These are phyloP conservation scores for Chaetomium cochliodes DNA, from an alignment of 495 filamentous ascomycete species.

Conservation along the genomic window DNA sequence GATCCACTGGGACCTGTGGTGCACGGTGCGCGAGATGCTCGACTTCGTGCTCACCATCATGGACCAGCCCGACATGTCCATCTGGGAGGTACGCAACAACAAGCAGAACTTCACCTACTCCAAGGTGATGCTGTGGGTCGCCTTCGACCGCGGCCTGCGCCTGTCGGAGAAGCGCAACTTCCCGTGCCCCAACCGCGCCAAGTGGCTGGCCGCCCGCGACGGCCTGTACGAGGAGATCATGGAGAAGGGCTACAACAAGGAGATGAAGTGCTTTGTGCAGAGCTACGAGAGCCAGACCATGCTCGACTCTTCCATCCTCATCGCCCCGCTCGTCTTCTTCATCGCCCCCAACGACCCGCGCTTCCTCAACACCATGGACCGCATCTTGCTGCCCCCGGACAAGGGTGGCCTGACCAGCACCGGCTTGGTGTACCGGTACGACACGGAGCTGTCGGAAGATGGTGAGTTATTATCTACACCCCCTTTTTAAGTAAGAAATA, in stretches of 20 bases:
- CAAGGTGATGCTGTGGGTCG: conserved; percentile 76
- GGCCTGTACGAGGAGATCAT: conserved; percentile 70
- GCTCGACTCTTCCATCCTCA: conserved; percentile 67
- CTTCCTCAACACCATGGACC: conserved; percentile 66
- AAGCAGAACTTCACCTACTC: conserved; percentile 73
- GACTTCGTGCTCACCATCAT: conserved; percentile 56
- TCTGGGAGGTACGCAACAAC: conserved; percentile 72
- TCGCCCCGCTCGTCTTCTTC: conserved; percentile 74
- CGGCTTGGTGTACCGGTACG: conserved; percentile 69
- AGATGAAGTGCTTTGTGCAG: conserved; percentile 65
- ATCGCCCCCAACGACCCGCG: conserved; percentile 70
- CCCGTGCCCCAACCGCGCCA: conserved; percentile 62
- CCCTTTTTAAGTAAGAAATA: no score
- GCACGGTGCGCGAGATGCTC: conserved; percentile 33
- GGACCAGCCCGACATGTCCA: conserved; percentile 67
- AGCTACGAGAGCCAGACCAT: conserved; percentile 67
- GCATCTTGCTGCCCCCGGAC: conserved; percentile 63
- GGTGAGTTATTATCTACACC: conserved; percentile 44
- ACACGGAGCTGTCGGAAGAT: conserved; percentile 62
- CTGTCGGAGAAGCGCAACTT: conserved; percentile 67
- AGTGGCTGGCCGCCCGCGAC: conserved; percentile 63
- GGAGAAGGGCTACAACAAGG: conserved; percentile 63
- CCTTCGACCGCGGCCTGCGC: conserved; percentile 67
- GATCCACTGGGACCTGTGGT: conserved; percentile 68
- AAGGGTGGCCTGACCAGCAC: conserved; percentile 71